phyloP scores from a whole-genome alignment of 805 yeast genomes.

The Candida pseudoglaebosa region DNA sequence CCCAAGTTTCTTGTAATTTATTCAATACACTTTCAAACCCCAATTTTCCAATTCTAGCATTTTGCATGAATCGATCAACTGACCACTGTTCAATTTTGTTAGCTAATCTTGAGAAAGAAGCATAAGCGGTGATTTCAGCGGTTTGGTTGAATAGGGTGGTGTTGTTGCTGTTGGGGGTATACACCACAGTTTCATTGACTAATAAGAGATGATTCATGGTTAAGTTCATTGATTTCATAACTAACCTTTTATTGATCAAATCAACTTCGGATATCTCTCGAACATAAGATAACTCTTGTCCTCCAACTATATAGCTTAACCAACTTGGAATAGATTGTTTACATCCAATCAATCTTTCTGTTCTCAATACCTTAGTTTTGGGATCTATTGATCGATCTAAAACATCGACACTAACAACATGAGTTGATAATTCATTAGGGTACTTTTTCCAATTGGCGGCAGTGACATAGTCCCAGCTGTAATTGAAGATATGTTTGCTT shows the following conservation, averaged over 20 bases:
- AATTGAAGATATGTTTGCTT: constrained; percentile 63
- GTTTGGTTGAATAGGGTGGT: constrained; percentile 70
- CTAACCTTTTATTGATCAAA: constrained; percentile 55
- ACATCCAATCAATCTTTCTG: constrained; percentile 87
- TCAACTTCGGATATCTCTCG: constrained; percentile 89
- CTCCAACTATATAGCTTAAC: constrained; percentile 72
- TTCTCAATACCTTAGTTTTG: constrained; percentile 51
- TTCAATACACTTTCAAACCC: constrained; percentile 84
- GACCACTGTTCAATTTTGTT: constrained; percentile 91
- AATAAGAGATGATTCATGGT: constrained; percentile 72
- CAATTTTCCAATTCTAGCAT: constrained; percentile 73
- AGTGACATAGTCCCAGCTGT: constrained; percentile 92
- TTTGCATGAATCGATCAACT: constrained; percentile 80
- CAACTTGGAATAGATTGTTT: constrained; percentile 83
- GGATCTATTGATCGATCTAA: constrained; percentile 65
- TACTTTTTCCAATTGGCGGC: constrained; percentile 96
- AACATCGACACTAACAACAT: constrained; percentile 91
- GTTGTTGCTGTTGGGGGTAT: constrained; percentile 59
- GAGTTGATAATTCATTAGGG: constrained; percentile 91
- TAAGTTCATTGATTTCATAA: constrained; percentile 80
- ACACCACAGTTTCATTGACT: constrained; percentile 85
- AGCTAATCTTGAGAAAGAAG: constrained; percentile 64
- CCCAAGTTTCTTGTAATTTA: constrained; percentile 43
- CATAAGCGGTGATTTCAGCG: constrained; percentile 87
- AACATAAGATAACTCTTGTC: constrained; percentile 68